Evolutionary conservation across 2,329 filamentous ascomycete genomes (phyloP), one percentile per base, ranked within the genome.

Genomic region (Ophiostoma sp.): DNA sequence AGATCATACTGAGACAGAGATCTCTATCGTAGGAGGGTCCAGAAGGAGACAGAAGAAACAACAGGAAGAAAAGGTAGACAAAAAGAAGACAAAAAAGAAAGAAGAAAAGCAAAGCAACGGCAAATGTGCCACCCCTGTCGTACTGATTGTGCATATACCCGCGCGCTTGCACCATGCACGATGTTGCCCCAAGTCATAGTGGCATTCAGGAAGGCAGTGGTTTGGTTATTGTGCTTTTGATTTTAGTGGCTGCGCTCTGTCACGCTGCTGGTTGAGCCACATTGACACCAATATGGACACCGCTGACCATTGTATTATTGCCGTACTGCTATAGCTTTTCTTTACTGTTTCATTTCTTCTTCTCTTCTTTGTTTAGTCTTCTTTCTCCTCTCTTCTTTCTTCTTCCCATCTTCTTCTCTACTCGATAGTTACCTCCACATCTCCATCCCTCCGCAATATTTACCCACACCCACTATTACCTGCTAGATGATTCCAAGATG

Each of bases 121-220:
- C 52, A 57, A n/a, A 27, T 27, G 23, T 27, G 27, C 8, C 52
- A 27, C 23, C 52, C 52, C n/a, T 57, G 52, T 52, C 48, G 39
- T 48, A 48, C 20, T 31, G 52, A 27, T 11, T 57, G 52, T 57
- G 52, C 52, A 57, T n/a, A 57, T 57, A 57, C n/a, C 52, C 52
- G 52, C 52, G 52, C 52, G 52, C 52, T 57, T 57, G 17, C n/a
- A 57, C 15, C 23, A 57, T 57, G 52, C 52, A 57, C n/a, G n/a
- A n/a, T n/a, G 52, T 17, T 8, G 23, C 52, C n/a, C n/a, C 48
- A 54, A 23, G 48, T 54, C 20, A 54, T 54, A 54, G 48, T 54
- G 41, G 0, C 36, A 39, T 39, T 39, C 44, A n/a, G 27, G 27
- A 3, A 31, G 27, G 36, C 10, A 6, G 4, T 44, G 17, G 13